Base-by-base conservation (phyloP, 371 early-diverging fungal genomes). In the Lichtheimia hyalospora region DNA sequence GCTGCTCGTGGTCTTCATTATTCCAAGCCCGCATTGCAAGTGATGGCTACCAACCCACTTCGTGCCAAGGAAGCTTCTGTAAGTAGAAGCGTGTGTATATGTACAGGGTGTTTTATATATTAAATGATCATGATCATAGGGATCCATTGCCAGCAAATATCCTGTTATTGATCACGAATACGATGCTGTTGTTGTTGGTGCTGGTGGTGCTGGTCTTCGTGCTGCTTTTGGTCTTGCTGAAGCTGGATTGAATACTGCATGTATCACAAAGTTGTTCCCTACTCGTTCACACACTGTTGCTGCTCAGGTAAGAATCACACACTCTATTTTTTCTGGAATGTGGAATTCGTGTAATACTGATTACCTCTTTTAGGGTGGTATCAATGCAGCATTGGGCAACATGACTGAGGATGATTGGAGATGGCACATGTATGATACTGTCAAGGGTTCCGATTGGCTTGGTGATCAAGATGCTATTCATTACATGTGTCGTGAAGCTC, bases 401-500 rank as follows among this genome's bases (percentile, higher is more conserved):
- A 97, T 98, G 98, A 88, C 92, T 59, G 94, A 96, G 80, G 98
- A 98, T 75, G 98, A 98, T 82, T 97, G 98, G 98, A 87, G 98
- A 77, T 98, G 98, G 98, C 98, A 97, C 74, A 96, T 96, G 97
- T 98, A 97, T 74, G 98, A 98, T 70, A 98, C 98, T 20, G 97
- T 98, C 60, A 98, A 98, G 83, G 98, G 98, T 51, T 90, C 91
- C 60, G 98, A 97, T 75, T 98, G 98, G 98, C 89, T 98, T 55
- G 91, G 93, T 75, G 97, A 98, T 80, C 98, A 98, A 81, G 98
- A 98, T 67, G 98, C 98, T 52, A 98, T 98, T 64, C 98, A 98
- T 73, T 98, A 98, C 82, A 94, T 94, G 95, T 96, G 96, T 73
- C 92, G 96, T 66, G 98, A 98, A 80, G 98, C 98, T 21, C 97